Conservation (phyloP, 2,329 filamentous ascomycete genomes). For the Hypoxylon sp. region DNA sequence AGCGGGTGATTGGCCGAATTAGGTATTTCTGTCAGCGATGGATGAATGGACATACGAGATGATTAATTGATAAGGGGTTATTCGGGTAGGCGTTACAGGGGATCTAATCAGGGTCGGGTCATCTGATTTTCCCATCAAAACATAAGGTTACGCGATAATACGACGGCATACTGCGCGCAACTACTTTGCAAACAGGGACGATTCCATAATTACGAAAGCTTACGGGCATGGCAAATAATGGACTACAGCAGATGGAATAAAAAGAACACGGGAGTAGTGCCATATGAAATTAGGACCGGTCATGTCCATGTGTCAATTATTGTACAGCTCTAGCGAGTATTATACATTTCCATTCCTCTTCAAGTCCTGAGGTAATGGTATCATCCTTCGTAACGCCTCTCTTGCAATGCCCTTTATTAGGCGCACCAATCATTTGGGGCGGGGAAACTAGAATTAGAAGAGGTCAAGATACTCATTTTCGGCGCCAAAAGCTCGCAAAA, state of each 20-base stretch:
- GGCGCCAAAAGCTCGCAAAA: background rate
- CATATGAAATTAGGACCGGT: background rate
- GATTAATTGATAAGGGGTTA: background rate
- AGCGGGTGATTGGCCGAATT: constrained; percentile 7
- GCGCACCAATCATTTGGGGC: background rate
- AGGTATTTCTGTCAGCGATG: background rate
- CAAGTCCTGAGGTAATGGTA: constrained; percentile 1
- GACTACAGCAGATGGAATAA: background rate
- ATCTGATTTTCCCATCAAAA: background rate
- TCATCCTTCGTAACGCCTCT: constrained; percentile 22
- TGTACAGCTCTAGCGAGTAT: constrained; percentile 22
- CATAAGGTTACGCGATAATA: background rate
- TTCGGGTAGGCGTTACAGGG: background rate
- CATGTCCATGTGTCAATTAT: background rate
- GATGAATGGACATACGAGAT: background rate
- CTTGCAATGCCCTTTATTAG: background rate
- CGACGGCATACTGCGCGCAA: background rate
- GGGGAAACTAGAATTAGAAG: background rate
- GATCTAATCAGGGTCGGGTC: background rate
- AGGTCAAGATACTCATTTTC: background rate
- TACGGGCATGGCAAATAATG: background rate
- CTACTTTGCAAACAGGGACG: background rate
- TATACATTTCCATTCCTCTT: constrained; percentile 28
- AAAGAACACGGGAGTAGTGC: background rate
- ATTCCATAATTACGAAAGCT: too few species aligned